These are phyloP conservation scores for Elymus sibiricus DNA, from an alignment of 176 grass and related monocot species.

Conservation along the genomic window DNA sequence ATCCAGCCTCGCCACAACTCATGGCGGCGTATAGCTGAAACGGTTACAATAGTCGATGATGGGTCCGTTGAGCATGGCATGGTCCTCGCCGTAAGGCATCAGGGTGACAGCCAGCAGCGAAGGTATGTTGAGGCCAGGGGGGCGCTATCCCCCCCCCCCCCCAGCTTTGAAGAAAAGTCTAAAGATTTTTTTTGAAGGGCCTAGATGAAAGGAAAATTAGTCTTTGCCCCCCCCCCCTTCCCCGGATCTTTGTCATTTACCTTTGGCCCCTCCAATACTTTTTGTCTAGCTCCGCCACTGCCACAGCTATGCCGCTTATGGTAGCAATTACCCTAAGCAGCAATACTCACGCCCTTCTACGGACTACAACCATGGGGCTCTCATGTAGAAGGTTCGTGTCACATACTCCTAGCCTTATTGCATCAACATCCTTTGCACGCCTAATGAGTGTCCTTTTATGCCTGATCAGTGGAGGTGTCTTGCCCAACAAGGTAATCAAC, in stretches of 20 bases:
- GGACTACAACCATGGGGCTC: conserved; percentile 17
- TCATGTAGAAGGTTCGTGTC: conserved; percentile 45
- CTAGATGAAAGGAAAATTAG: too few species aligned
- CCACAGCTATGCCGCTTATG: too few species aligned
- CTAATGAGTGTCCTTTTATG: too few species aligned
- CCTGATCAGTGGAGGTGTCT: conserved; percentile 44
- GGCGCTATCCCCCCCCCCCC: too few species aligned
- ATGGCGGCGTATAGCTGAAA: conserved; percentile 23
- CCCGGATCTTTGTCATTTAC: too few species aligned
- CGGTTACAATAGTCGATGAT: conserved; percentile 2
- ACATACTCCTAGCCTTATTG: not conserved
- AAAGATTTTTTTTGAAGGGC: too few species aligned
- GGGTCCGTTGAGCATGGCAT: conserved; percentile 30
- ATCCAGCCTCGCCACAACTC: conserved; percentile 23
- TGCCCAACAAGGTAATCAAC: conserved; percentile 62
- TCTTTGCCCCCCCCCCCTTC: too few species aligned
- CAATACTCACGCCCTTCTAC: conserved; percentile 24
- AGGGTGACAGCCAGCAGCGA: too few species aligned
- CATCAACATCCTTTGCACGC: not conserved
- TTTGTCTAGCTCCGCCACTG: too few species aligned
- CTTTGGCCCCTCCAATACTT: too few species aligned
- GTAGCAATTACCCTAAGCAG: conserved; percentile 49
- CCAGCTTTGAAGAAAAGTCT: too few species aligned
- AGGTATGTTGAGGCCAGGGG: too few species aligned
- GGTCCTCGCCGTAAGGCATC: conserved; percentile 47